Conservation (phyloP, 306 rosid genomes). For the Canavalia ensiformis region DNA sequence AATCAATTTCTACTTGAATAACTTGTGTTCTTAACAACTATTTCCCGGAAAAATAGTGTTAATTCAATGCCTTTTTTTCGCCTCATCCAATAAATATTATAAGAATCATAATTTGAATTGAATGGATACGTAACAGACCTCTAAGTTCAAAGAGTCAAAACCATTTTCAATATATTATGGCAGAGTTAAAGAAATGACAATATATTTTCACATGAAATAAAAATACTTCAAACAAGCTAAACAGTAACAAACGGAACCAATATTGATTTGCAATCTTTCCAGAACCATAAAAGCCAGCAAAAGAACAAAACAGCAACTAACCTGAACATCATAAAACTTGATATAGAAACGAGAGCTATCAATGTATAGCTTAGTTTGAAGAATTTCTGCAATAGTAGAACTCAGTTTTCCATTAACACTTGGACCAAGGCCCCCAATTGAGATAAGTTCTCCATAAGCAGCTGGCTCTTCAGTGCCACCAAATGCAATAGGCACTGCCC, state of each 20-base stretch:
- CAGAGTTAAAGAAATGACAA: constrained; percentile 6
- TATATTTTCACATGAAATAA: constrained; percentile 3
- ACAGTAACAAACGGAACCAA: background rate
- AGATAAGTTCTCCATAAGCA: constrained; percentile 89
- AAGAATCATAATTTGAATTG: constrained; percentile 10
- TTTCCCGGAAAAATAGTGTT: background rate
- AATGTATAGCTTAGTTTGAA: constrained; percentile 82
- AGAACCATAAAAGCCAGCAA: constrained; percentile 5
- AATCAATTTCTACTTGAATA: constrained; percentile 22
- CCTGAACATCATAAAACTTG: constrained; percentile 89
- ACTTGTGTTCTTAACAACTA: constrained; percentile 4
- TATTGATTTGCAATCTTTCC: constrained; percentile 9
- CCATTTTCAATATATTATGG: constrained; percentile 19
- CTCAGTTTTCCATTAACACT: constrained; percentile 84
- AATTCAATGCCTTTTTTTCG: background rate
- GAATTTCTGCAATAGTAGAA: constrained; percentile 90
- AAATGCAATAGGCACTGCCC: constrained; percentile 86
- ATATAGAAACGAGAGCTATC: constrained; percentile 90
- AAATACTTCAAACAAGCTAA: constrained; percentile 22
- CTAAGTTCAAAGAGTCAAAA: constrained; percentile 2
- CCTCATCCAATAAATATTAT: constrained; percentile 17
- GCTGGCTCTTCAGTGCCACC: constrained; percentile 94
- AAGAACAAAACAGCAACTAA: constrained; percentile 40
- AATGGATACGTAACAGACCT: constrained; percentile 5
- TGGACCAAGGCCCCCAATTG: constrained; percentile 90